These are phyloP conservation scores for Arabis alpina DNA, from an alignment of 345 rosid genomes.

Conservation along the genomic window DNA sequence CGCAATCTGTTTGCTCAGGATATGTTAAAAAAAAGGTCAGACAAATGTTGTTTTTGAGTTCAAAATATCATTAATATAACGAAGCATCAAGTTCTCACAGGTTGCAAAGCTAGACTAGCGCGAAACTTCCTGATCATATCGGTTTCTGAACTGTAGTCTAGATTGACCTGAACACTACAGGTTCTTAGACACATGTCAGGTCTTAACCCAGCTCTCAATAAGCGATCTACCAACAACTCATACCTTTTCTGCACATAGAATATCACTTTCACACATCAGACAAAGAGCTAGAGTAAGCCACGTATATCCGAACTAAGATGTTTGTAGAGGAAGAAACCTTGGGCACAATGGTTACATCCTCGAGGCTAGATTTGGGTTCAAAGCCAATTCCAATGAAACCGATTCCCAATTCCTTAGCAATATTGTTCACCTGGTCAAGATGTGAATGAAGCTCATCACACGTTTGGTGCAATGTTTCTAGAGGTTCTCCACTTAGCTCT, in stretches of 20 bases:
- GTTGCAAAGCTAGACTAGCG: slow-evolving; percentile 94
- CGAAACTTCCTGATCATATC: slow-evolving; percentile 95
- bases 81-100: slow-evolving; percentile 56
- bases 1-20: slow-evolving; percentile 63
- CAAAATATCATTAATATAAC: too few species aligned
- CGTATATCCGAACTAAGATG: not conserved
- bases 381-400: slow-evolving; percentile 90
- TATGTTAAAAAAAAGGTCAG: not conserved
- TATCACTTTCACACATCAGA: not conserved
- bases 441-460: slow-evolving; percentile 94
- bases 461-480: slow-evolving; percentile 93
- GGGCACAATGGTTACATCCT: slow-evolving; percentile 78
- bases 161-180: slow-evolving; percentile 83
- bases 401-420: slow-evolving; percentile 89
- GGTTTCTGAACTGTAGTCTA: slow-evolving; percentile 61
- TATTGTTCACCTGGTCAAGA: slow-evolving; percentile 91
- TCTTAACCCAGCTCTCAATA: slow-evolving; percentile 75
- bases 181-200: slow-evolving; percentile 81
- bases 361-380: slow-evolving; percentile 76
- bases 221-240: slow-evolving; percentile 72
- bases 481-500: slow-evolving; percentile 97
- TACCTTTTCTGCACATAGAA: slow-evolving; percentile 72
- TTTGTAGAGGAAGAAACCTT: slow-evolving; percentile 55
- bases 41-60: not conserved
- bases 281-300: not conserved